Percentiles rank a stretch among this genome's conserved stretches.
These are phyloP conservation scores for Colletotrichum sublineola DNA, from an alignment of 2,329 filamentous ascomycete species.

Conservation along the genomic window DNA sequence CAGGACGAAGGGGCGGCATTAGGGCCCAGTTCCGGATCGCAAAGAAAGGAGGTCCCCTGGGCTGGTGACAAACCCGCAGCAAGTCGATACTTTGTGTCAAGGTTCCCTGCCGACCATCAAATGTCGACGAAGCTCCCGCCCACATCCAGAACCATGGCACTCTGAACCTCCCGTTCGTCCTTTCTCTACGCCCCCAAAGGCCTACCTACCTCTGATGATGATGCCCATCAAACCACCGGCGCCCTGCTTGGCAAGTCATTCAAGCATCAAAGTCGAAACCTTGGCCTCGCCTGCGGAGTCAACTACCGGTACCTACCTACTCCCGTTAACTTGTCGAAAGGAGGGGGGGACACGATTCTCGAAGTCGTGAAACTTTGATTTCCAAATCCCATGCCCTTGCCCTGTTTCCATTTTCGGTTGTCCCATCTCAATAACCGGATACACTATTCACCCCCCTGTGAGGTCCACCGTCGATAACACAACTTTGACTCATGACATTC, in stretches of 20 bases:
- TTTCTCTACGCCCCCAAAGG: not conserved
- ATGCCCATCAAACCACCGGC: slow-evolving; percentile 8
- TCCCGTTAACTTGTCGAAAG: not conserved
- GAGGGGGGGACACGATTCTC: not conserved
- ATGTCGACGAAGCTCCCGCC: slow-evolving; percentile 22
- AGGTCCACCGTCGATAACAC: slow-evolving; percentile 36
- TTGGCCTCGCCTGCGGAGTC: not conserved
- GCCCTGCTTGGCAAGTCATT: slow-evolving; percentile 4
- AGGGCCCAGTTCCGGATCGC: not conserved
- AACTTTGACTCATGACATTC: slow-evolving; percentile 28
- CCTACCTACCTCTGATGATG: slow-evolving; percentile 5
- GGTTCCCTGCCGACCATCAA: slow-evolving; percentile 22
- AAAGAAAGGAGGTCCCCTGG: not conserved
- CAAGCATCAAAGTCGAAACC: slow-evolving; percentile 12
- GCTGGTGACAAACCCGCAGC: slow-evolving; percentile 22
- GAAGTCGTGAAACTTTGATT: slow-evolving; percentile 23
- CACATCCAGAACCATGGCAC: not conserved
- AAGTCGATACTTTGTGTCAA: not conserved
- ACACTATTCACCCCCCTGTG: slow-evolving; percentile 6
- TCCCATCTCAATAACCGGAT: not conserved
- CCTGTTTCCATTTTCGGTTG: slow-evolving; percentile 30
- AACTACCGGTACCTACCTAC: not conserved
- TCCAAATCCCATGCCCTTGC: slow-evolving; percentile 8
- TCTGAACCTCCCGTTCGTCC: slow-evolving; percentile 19
- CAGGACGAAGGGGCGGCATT: not conserved